Evolutionary conservation across 768 basidiomycete genomes (phyloP), one percentile per base, ranked within the genome.

Genomic region (Naganishia vaughanmartiniae): DNA sequence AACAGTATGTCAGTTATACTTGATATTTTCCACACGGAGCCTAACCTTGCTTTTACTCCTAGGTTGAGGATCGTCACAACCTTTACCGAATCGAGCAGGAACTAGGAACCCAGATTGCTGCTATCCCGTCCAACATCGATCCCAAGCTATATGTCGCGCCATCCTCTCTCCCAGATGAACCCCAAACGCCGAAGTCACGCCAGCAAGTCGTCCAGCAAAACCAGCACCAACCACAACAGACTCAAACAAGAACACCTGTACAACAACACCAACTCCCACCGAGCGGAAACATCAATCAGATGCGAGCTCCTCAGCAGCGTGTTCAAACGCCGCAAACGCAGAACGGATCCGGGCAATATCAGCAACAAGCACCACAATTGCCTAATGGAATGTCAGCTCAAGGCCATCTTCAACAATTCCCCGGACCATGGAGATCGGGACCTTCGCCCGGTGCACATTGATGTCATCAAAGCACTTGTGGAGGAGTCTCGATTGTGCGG

Each of bases 41-140:
- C 26, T 19, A 14, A 17, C 36, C 15, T 21, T 63, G n/a, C 2
- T 0, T 63, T 34, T 39, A 2, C 42, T 39, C 1, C 21, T 54
- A 79, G 76, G 94, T 93, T 78, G 95, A 99, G 83, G 96, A 99
- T 79, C 84, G 95, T 58, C 97, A 96, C 85, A 95, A 96, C 83
- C 85, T 98, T 69, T 97, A 98, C 83, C 89, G 90, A 79, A 97
- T 99, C 76, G 96, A 98, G 82, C 93, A 96, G 82, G 96, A 99
- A 82, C 86, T 99, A 39, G 96, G 95, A 14, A 98, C 95, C 46
- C 95, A 99, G 83, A 97, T 99, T 75, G 89, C 91, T 77, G 90
- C 95, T 15, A 97, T 98, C 77, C 95, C 95, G 7, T 89, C 89
- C 79, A 84, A 79, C 31, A 97, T 99, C 77, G 96, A 98, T 80